Base-by-base conservation (phyloP, 2,329 filamentous ascomycete genomes). In the Paraconiothyrium sp. region DNA sequence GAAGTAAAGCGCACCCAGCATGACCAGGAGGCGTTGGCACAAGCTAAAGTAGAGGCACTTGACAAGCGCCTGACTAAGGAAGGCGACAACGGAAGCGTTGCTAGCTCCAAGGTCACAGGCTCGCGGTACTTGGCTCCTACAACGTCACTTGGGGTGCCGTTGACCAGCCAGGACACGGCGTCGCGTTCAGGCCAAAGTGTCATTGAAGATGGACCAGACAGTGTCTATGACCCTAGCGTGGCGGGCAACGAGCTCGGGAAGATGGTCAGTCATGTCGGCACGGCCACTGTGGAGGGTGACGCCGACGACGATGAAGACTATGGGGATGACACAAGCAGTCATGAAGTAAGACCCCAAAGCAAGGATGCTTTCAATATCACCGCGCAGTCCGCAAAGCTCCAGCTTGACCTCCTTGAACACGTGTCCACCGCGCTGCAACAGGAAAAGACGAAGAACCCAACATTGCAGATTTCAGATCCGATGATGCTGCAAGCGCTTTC, bases 281-380 rank as follows among this genome's bases (percentile, higher is more conserved):
- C 82, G 14, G 77, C 79, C 14, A 80, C 79, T 2, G 81, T 84
- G 43, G 89, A 90, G 52, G 89, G 85, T 22, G 89, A 90, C 58
- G 84, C 86, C 30, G 87, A 81, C 59, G 82, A 90, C 22, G 87
- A 89, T 22, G 92, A 97, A 52, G 92, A 94, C 30, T 91, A 92
- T 61, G 89, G 88, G 47, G 93, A 97, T 69, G 92, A 92, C 65
- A 90, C 87, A 39, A 97, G 93, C 71, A 90, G 90, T 57, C 90
- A 88, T 60, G 92, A 96, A 65, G 82, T 89, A 37, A 88, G 83
- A 35, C 87, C 90, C 1, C 88, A 89, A 37, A 94, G 88, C 73
- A 97, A 97, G 74, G 95, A 99, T 76, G 94, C 95, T 1, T 94
- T 98, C 79, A 94, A 94, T 76, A 98, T 99, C 72, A 97, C 94